These are phyloP conservation scores for Circinella minor DNA, from an alignment of 371 early-diverging fungal species.

Conservation along the genomic window DNA sequence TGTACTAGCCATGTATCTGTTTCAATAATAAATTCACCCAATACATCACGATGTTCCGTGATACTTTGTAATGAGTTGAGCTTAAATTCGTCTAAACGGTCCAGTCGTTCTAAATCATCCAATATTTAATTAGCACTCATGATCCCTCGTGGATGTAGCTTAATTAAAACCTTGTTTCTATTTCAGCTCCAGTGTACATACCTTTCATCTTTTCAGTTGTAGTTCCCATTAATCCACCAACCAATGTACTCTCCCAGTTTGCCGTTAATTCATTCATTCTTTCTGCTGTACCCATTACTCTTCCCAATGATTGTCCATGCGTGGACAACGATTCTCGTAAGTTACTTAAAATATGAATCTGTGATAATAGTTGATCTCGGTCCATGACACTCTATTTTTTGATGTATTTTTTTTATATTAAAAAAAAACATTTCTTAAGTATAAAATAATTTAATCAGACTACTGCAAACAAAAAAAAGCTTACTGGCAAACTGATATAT, in stretches of 20 bases:
- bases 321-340: conserved; percentile 15
- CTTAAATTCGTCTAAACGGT: conserved; percentile 21
- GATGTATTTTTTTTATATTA: neutral
- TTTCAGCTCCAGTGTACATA: conserved; percentile 2
- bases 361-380: conserved; percentile 16
- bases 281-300: conserved; percentile 22
- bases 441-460: too few species aligned
- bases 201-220: conserved; percentile 28
- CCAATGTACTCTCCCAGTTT: conserved; percentile 36
- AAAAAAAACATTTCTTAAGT: neutral
- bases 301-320: conserved; percentile 20
- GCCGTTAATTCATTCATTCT: conserved; percentile 23
- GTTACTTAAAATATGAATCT: conserved; percentile 21
- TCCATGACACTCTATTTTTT: neutral
- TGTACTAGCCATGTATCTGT: conserved; percentile 42
- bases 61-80: conserved; percentile 22
- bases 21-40: conserved; percentile 39
- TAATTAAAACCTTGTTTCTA: too few species aligned
- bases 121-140: neutral
- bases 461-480: neutral
- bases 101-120: conserved; percentile 8
- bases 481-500: conserved; percentile 28
- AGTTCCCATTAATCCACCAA: conserved; percentile 24
- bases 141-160: neutral
- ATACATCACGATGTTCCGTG: conserved; percentile 5